Percentiles rank a stretch among this genome's conserved stretches.
These are phyloP conservation scores for Bocquillonia castaneifolia DNA, from an alignment of 441 rosid genomes.

Conservation along the genomic window DNA sequence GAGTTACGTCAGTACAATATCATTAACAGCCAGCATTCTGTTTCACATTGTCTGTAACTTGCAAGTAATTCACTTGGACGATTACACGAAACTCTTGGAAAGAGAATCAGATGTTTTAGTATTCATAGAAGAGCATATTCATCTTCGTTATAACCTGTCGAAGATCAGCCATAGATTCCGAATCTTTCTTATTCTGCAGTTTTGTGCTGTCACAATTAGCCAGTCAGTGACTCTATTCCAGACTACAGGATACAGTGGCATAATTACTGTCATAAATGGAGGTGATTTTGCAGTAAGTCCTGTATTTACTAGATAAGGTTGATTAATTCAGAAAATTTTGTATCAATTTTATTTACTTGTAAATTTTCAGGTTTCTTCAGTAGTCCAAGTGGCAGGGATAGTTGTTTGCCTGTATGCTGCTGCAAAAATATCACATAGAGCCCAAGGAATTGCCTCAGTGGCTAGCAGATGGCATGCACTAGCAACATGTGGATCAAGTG, in stretches of 20 bases:
- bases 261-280: constrained; percentile 57
- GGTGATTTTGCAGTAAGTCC: constrained; percentile 84
- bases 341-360: neutral
- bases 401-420: constrained; percentile 84
- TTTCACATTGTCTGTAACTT: constrained; percentile 88
- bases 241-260: constrained; percentile 64
- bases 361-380: constrained; percentile 57
- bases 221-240: constrained; percentile 70
- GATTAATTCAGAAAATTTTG: constrained; percentile 8
- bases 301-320: neutral
- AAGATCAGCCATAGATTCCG: constrained; percentile 96
- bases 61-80: constrained; percentile 87
- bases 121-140: constrained; percentile 70
- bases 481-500: constrained; percentile 53
- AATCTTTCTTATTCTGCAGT: constrained; percentile 73
- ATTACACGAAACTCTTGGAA: constrained; percentile 64
- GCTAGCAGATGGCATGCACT: constrained; percentile 90
- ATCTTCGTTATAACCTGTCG: constrained; percentile 65
- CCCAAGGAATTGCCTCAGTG: constrained; percentile 63
- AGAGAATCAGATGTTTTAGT: constrained; percentile 60
- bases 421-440: constrained; percentile 84
- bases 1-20: constrained; percentile 62
- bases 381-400: constrained; percentile 88
- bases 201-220: constrained; percentile 64
- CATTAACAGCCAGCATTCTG: constrained; percentile 68